A percentile compares a stretch with the other conserved stretches of the same genome.
Evolutionary conservation across 495 filamentous ascomycete genomes (phyloP).

Genomic region (Aspergillus coremiiformis): DNA sequence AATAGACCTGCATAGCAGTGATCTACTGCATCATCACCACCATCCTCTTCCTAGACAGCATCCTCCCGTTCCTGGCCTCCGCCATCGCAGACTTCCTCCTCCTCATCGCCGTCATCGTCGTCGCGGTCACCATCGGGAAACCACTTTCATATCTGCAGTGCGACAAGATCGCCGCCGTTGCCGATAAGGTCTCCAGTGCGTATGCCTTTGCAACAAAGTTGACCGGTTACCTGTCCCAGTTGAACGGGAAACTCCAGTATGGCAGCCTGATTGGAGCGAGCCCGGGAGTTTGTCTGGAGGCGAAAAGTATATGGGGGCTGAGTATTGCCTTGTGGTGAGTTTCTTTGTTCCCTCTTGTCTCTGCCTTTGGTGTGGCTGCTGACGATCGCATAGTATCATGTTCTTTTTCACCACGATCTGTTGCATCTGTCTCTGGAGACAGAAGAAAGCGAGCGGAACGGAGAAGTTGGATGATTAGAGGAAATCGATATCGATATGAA

Average conservation of each 20-base stretch:
- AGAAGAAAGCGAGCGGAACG: conserved; percentile 32
- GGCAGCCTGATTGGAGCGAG: conserved; percentile 55
- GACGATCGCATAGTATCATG: conserved; percentile 45
- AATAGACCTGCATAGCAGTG: conserved; percentile 63
- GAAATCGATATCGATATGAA: not conserved
- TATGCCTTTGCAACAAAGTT: conserved; percentile 43
- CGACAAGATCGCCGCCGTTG: conserved; percentile 39
- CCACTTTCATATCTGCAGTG: conserved; percentile 76
- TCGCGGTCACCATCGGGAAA: conserved; percentile 67
- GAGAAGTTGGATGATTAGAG: conserved; percentile 16
- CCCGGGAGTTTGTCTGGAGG: conserved; percentile 70
- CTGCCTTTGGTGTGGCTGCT: conserved; percentile 1
- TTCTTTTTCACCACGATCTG: conserved; percentile 60
- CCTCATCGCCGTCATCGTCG: conserved; percentile 63
- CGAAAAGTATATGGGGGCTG: conserved; percentile 85
- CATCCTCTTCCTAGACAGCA: conserved; percentile 68
- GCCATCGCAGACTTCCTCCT: conserved; percentile 57
- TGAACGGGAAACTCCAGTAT: conserved; percentile 46
- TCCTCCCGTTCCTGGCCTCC: conserved; percentile 64
- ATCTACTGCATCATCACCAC: conserved; percentile 69
- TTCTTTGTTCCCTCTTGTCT: not conserved
- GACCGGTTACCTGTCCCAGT: conserved; percentile 29
- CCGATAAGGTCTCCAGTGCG: conserved; percentile 28
- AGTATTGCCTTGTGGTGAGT: conserved; percentile 69
- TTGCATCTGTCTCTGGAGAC: conserved; percentile 52